phyloP scores from a whole-genome alignment of 441 rosid species.

The Adansonia grandidieri region DNA sequence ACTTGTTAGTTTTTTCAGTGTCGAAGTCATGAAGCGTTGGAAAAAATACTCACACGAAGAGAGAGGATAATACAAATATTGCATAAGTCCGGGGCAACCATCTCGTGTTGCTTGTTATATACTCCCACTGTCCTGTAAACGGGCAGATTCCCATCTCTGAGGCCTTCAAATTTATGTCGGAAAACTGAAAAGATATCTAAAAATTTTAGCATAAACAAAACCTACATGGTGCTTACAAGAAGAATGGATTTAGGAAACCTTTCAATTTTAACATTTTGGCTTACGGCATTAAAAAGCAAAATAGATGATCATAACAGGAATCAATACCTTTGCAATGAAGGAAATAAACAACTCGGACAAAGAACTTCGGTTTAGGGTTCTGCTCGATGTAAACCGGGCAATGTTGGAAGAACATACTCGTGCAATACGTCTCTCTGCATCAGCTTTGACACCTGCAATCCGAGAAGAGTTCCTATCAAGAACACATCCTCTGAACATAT shows the following conservation, averaged over 20 bases:
- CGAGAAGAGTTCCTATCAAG: conserved; percentile 7
- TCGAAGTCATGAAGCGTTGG: not conserved
- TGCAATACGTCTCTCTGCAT: conserved; percentile 62
- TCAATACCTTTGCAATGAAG: conserved; percentile 74
- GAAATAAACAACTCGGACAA: conserved; percentile 77
- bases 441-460: conserved; percentile 59
- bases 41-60: not conserved
- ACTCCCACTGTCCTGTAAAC: conserved; percentile 74
- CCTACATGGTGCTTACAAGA: not conserved
- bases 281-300: no score
- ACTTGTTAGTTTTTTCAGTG: not conserved
- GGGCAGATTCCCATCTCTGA: conserved; percentile 71
- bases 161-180: conserved; percentile 53
- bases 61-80: conserved; percentile 54
- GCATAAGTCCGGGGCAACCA: conserved; percentile 86
- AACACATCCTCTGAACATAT: not conserved
- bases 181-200: conserved; percentile 52
- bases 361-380: conserved; percentile 59
- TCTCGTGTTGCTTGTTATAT: conserved; percentile 56
- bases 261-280: not conserved
- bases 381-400: conserved; percentile 51
- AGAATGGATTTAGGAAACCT: not conserved
- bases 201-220: not conserved
- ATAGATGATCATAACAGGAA: not conserved
- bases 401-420: conserved; percentile 61